Conservation (phyloP, 352 stramenopile genomes). For the Phytophthora vignae region DNA sequence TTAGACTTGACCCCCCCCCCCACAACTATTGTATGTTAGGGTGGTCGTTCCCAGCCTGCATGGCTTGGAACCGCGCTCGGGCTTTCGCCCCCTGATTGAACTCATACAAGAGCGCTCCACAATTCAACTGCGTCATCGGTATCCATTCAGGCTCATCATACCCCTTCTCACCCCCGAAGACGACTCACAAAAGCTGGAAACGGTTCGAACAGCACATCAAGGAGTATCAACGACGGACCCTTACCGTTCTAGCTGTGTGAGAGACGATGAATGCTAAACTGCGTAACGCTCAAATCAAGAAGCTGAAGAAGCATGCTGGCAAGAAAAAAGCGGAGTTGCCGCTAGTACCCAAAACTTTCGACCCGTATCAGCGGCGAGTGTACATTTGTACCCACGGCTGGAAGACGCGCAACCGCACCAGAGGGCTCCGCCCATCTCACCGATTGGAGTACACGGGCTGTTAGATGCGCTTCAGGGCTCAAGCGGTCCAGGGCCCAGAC, state of each 20-base stretch:
- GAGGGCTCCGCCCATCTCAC: background rate
- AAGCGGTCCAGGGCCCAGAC: background rate
- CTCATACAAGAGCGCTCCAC: too few relatives aligned
- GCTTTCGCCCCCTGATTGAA: too few relatives aligned
- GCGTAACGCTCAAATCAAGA: background rate
- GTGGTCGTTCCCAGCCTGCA: too few relatives aligned
- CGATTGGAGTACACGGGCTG: background rate
- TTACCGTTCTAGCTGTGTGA: background rate
- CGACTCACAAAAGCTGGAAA: background rate
- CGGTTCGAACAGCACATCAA: background rate
- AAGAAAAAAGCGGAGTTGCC: background rate
- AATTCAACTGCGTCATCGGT: too few relatives aligned
- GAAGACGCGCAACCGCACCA: too few relatives aligned
- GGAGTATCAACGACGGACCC: background rate
- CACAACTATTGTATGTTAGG: too few relatives aligned
- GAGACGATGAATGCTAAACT: conserved; percentile 5
- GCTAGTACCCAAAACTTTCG: background rate
- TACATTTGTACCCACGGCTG: conserved; percentile 25
- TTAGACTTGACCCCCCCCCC: too few relatives aligned
- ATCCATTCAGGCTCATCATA: too few relatives aligned
- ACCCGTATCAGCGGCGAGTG: conserved; percentile 16
- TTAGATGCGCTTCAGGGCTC: conserved; percentile 1
- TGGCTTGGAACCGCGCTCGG: too few relatives aligned
- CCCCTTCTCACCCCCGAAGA: too few relatives aligned
- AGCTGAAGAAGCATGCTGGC: background rate